Percentiles rank a stretch among this genome's conserved stretches.
Conservation (phyloP, 2,329 filamentous ascomycete genomes). For the Neonectria ditissima region DNA sequence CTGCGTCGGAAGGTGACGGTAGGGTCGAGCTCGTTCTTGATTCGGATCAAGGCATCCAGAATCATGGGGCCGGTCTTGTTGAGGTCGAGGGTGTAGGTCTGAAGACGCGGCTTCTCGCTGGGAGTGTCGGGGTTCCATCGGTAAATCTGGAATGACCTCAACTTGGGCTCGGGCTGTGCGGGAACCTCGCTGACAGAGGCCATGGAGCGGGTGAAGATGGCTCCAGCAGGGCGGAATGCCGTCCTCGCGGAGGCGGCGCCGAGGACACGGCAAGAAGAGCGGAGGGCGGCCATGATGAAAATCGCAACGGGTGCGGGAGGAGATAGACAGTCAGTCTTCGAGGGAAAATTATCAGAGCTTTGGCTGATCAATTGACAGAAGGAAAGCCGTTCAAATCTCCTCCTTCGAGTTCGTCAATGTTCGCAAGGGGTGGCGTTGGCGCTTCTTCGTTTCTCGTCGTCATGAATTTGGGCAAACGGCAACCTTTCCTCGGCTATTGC, state of each 20-base stretch:
- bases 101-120: constrained; percentile 93
- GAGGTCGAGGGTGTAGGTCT: constrained; percentile 92
- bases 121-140: constrained; percentile 97
- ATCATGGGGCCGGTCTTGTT: constrained; percentile 99
- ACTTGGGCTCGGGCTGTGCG: constrained; percentile 71
- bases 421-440: constrained; percentile 39
- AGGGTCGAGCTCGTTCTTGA: constrained; percentile 99
- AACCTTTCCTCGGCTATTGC: constrained; percentile 49
- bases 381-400: constrained; percentile 44
- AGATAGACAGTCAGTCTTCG: constrained; percentile 45
- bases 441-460: constrained; percentile 43
- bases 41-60: constrained; percentile 93
- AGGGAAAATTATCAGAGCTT: constrained; percentile 31
- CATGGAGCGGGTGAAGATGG: constrained; percentile 64
- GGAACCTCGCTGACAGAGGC: constrained; percentile 69
- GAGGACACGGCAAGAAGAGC: constrained; percentile 67
- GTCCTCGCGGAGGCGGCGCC: constrained; percentile 57
- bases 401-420: constrained; percentile 40
- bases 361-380: constrained; percentile 44
- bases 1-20: constrained; percentile 95
- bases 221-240: constrained; percentile 53
- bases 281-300: constrained; percentile 70
- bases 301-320: constrained; percentile 40
- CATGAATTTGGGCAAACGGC: constrained; percentile 41
- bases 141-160: constrained; percentile 99